A percentile compares a stretch with the other conserved stretches of the same genome.
These are phyloP conservation scores for Talaromyces islandicus DNA, from an alignment of 2,329 filamentous ascomycete species.

Conservation along the genomic window DNA sequence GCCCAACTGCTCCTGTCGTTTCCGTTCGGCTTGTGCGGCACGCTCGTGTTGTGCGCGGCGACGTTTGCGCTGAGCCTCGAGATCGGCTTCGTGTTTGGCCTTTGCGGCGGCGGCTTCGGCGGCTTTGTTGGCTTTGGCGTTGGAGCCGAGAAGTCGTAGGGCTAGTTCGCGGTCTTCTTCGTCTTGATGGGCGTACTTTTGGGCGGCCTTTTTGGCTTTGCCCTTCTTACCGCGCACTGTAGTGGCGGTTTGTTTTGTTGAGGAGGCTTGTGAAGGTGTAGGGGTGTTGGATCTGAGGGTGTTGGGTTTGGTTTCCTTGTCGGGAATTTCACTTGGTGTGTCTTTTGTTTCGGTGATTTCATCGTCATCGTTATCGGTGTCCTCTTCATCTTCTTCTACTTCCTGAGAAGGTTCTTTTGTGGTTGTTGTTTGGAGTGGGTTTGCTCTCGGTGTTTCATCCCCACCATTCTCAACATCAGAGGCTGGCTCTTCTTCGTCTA, in stretches of 20 bases:
- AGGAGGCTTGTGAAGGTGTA: conserved; percentile 1
- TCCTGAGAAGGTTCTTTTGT: conserved; percentile 2
- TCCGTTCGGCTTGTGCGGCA: conserved; percentile 56
- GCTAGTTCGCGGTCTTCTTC: conserved; percentile 84
- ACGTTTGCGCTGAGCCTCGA: conserved; percentile 65
- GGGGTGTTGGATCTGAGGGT: neutral
- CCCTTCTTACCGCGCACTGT: conserved; percentile 62
- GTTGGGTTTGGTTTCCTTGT: neutral
- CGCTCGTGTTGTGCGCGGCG: conserved; percentile 74
- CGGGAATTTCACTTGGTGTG: neutral
- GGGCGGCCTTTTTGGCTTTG: conserved; percentile 80
- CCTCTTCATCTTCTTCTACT: conserved; percentile 24
- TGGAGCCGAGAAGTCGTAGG: conserved; percentile 78
- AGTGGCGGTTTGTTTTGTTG: conserved; percentile 9
- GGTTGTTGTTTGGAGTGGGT: conserved; percentile 13
- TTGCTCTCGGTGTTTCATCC: conserved; percentile 6
- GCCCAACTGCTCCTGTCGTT: conserved; percentile 68
- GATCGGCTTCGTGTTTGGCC: conserved; percentile 64
- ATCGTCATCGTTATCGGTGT: conserved; percentile 7
- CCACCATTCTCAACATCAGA: conserved; percentile 8
- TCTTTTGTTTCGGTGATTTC: conserved; percentile 1
- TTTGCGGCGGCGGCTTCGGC: conserved; percentile 56
- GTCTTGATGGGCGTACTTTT: conserved; percentile 90
- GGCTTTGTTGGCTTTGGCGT: conserved; percentile 53
- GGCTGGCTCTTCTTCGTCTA: neutral